phyloP scores from a whole-genome alignment of 2,329 filamentous ascomycete genomes.

The Fusarium cyanostomum region DNA sequence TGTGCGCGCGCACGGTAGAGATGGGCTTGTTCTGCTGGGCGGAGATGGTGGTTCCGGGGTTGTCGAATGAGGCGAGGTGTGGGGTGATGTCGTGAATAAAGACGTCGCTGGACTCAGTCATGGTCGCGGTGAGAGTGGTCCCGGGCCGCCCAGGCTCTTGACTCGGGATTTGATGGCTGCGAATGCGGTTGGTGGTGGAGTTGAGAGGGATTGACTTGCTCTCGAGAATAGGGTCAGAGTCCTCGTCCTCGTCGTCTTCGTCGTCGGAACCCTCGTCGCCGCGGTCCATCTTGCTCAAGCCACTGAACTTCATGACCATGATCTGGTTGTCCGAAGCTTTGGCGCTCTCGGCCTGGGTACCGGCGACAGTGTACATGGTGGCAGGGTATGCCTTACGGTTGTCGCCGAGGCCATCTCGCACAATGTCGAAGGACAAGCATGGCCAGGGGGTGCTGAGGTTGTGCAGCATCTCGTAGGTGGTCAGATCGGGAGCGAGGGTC shows the following conservation, averaged over 20 bases:
- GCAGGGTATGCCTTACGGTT: constrained; percentile 93
- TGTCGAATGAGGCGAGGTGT: constrained; percentile 89
- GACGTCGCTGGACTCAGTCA: constrained; percentile 89
- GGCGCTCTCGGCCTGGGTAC: constrained; percentile 85
- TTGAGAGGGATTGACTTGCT: constrained; percentile 86
- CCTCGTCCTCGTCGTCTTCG: constrained; percentile 79
- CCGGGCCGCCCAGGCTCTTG: constrained; percentile 75
- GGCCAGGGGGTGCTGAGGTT: constrained; percentile 95
- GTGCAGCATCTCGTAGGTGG: constrained; percentile 98
- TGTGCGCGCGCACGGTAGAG: constrained; percentile 89
- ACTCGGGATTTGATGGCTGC: constrained; percentile 81
- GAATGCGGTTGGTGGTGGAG: constrained; percentile 93
- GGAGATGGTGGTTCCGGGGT: constrained; percentile 81
- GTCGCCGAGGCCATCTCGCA: constrained; percentile 86
- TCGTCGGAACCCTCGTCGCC: constrained; percentile 74
- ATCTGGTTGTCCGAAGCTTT: constrained; percentile 88
- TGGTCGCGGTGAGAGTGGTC: constrained; percentile 86
- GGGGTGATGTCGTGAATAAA: constrained; percentile 95
- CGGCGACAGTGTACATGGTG: constrained; percentile 93
- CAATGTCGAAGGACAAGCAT: constrained; percentile 93
- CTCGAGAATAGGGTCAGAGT: constrained; percentile 89
- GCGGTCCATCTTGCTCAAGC: constrained; percentile 85
- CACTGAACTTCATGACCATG: constrained; percentile 96
- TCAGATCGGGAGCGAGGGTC: constrained; percentile 87
- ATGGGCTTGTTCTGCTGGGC: constrained; percentile 88